These are phyloP conservation scores for Beauveria australis DNA, from an alignment of 2,329 filamentous ascomycete genomes.

Conservation along the genomic window DNA sequence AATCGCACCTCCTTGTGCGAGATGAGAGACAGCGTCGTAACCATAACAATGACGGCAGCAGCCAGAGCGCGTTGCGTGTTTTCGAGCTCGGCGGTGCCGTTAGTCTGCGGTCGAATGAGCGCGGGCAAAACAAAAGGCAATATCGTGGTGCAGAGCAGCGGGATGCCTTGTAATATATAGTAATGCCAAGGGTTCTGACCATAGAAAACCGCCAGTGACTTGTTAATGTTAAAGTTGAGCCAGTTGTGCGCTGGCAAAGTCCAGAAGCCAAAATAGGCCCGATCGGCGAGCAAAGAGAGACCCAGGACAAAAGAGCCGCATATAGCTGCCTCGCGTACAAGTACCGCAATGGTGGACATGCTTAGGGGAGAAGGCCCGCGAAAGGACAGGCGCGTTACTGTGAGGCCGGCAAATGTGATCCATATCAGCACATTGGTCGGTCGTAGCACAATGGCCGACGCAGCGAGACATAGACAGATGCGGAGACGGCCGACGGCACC, in stretches of 20 bases:
- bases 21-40: constrained; percentile 62
- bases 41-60: constrained; percentile 49
- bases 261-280: constrained; percentile 75
- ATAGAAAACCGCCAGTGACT: constrained; percentile 87
- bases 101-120: constrained; percentile 43
- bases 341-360: constrained; percentile 35
- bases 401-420: constrained; percentile 49
- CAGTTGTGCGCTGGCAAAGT: constrained; percentile 83
- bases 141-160: constrained; percentile 74
- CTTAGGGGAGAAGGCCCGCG: constrained; percentile 33
- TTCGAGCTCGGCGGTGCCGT: constrained; percentile 25
- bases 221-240: constrained; percentile 82
- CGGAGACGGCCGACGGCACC: constrained; percentile 30
- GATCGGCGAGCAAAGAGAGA: constrained; percentile 61
- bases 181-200: constrained; percentile 87
- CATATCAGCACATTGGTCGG: constrained; percentile 88
- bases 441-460: constrained; percentile 73
- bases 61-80: constrained; percentile 34
- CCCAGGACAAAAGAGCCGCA: constrained; percentile 56
- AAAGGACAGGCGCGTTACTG: constrained; percentile 34
- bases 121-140: constrained; percentile 67
- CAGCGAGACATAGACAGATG: constrained; percentile 65
- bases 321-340: constrained; percentile 55
- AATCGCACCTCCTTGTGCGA: constrained; percentile 97
- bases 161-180: constrained; percentile 83